Evolutionary conservation across 1,284 basidiomycete genomes (phyloP).

Genomic region (Anthracocystis walkeri): DNA sequence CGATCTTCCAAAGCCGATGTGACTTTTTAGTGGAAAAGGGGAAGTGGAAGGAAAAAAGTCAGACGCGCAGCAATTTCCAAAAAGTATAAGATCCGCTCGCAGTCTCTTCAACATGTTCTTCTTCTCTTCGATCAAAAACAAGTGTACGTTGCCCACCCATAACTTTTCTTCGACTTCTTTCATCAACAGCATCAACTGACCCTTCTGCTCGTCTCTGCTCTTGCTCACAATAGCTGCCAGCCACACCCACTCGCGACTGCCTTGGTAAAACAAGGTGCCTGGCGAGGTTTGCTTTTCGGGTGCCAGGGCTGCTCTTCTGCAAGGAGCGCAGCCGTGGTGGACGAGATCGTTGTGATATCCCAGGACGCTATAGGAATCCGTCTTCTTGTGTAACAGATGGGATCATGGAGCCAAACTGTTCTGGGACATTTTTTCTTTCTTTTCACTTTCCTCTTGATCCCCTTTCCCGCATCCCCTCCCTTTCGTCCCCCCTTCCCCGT

Average conservation of each 20-base stretch:
- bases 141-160: slow-evolving; percentile 55
- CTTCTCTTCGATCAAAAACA: slow-evolving; percentile 63
- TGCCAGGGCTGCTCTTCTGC: slow-evolving; percentile 43
- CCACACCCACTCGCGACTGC: slow-evolving; percentile 64
- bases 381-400: slow-evolving; percentile 34
- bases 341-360: slow-evolving; percentile 59
- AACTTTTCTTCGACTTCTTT: neutral
- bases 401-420: slow-evolving; percentile 51
- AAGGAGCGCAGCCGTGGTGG: slow-evolving; percentile 40
- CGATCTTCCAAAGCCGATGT: neutral
- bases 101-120: slow-evolving; percentile 2
- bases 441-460: neutral
- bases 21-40: slow-evolving; percentile 5
- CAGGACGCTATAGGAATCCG: slow-evolving; percentile 59
- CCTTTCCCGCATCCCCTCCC: neutral
- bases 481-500: neutral
- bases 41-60: neutral
- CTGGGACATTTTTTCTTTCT: slow-evolving; percentile 46
- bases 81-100: slow-evolving; percentile 22
- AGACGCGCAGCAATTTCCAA: neutral
- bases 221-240: slow-evolving; percentile 54
- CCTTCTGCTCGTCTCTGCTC: neutral
- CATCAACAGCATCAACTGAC: slow-evolving; percentile 5
- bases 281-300: slow-evolving; percentile 51
- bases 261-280: slow-evolving; percentile 29